These are phyloP conservation scores for Chytriomyces hyalinus DNA, from an alignment of 192 early-diverging fungal genomes.

Conservation along the genomic window DNA sequence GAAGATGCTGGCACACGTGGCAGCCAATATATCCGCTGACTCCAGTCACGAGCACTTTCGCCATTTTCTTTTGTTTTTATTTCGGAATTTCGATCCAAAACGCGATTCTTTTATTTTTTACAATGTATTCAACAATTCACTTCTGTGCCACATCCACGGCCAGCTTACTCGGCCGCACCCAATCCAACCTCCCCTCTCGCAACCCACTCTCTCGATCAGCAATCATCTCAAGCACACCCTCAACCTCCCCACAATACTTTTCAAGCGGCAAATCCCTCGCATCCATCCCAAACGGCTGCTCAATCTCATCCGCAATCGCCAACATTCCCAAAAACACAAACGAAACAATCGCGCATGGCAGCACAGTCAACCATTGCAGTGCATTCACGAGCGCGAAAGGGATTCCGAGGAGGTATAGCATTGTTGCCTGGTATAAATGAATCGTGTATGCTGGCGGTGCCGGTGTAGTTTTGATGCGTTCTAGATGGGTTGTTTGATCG, in stretches of 20 bases:
- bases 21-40: constrained; percentile 49
- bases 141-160: no score
- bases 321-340: constrained; percentile 82
- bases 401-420: constrained; percentile 73
- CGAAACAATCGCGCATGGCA: constrained; percentile 67
- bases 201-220: no score
- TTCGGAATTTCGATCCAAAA: no score
- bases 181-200: no score
- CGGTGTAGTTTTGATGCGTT: constrained; percentile 12
- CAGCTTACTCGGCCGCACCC: no score
- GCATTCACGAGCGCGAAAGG: constrained; percentile 78
- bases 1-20: constrained; percentile 51
- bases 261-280: neutral
- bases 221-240: neutral
- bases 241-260: neutral
- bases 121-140: no score
- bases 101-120: no score
- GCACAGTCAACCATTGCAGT: constrained; percentile 61
- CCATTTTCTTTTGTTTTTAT: neutral
- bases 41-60: constrained; percentile 46
- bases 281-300: constrained; percentile 78
- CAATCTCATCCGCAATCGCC: constrained; percentile 83
- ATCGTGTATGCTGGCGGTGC: constrained; percentile 73
- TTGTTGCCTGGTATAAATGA: constrained; percentile 79
- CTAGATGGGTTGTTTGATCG: neutral